Percentiles rank a stretch among this genome's conserved stretches.
These are phyloP conservation scores for Penicillium nordicum DNA, from an alignment of 2,329 filamentous ascomycete genomes.

Conservation along the genomic window DNA sequence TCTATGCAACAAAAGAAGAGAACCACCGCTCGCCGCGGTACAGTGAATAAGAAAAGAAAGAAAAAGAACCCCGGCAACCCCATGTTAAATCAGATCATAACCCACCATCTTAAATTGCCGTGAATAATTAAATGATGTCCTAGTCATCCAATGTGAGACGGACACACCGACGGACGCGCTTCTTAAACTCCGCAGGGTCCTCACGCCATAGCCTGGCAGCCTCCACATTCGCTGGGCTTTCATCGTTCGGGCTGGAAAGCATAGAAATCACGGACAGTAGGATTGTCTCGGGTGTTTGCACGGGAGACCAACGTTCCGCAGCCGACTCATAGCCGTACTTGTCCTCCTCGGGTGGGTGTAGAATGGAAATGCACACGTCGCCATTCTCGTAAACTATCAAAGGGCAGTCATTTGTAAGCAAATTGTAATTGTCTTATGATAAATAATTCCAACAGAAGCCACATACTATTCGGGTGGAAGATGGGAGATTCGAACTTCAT, in stretches of 20 bases:
- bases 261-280: slow-evolving; percentile 88
- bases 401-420: not conserved
- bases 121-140: slow-evolving; percentile 20
- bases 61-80: slow-evolving; percentile 11
- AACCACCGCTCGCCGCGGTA: not conserved
- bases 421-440: not conserved
- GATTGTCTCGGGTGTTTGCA: slow-evolving; percentile 93
- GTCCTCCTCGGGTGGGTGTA: slow-evolving; percentile 93
- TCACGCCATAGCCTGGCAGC: slow-evolving; percentile 85
- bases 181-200: slow-evolving; percentile 74
- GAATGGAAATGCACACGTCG: slow-evolving; percentile 91
- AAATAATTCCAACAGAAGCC: not conserved
- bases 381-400: slow-evolving; percentile 71
- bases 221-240: slow-evolving; percentile 92
- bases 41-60: not conserved
- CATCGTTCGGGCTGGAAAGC: slow-evolving; percentile 88
- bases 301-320: slow-evolving; percentile 87
- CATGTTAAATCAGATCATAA: slow-evolving; percentile 10
- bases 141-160: slow-evolving; percentile 71
- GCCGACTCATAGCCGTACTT: slow-evolving; percentile 90
- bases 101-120: slow-evolving; percentile 6
- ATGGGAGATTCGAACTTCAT: slow-evolving; percentile 83
- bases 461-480: slow-evolving; percentile 84
- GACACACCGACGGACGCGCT: slow-evolving; percentile 72
- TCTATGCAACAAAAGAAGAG: slow-evolving; percentile 11